Evolutionary conservation across 2,329 filamentous ascomycete genomes (phyloP).

Genomic region (Fusarium odoratissimum): DNA sequence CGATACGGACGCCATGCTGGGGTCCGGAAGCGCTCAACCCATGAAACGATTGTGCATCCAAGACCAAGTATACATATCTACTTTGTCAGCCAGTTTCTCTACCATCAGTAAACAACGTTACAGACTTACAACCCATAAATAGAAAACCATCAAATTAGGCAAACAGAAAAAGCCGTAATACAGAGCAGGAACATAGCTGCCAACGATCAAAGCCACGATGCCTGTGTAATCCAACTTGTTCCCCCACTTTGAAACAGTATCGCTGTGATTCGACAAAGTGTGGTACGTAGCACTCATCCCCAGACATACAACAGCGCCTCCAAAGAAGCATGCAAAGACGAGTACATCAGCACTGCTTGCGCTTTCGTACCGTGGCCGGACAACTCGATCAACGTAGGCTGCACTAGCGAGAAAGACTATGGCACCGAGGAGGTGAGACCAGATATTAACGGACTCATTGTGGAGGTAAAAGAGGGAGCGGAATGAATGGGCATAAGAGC

Average conservation of each 20-base stretch:
- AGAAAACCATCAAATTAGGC: constrained; percentile 72
- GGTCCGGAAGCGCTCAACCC: constrained; percentile 85
- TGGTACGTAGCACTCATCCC: constrained; percentile 90
- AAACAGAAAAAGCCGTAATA: constrained; percentile 87
- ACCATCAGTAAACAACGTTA: neutral
- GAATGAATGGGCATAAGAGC: constrained; percentile 60
- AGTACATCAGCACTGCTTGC: constrained; percentile 73
- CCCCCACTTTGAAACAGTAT: constrained; percentile 80
- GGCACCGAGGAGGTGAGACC: constrained; percentile 74
- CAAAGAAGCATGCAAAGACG: constrained; percentile 83
- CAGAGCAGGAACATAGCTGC: constrained; percentile 88
- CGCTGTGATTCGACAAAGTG: constrained; percentile 85
- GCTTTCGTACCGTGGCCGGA: constrained; percentile 73
- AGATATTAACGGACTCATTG: constrained; percentile 73
- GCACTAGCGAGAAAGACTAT: constrained; percentile 65
- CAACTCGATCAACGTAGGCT: constrained; percentile 64
- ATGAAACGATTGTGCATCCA: constrained; percentile 81
- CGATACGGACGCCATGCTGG: constrained; percentile 87
- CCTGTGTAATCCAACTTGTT: constrained; percentile 96
- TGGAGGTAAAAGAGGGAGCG: constrained; percentile 65
- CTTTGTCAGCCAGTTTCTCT: constrained; percentile 26
- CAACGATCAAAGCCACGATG: constrained; percentile 91
- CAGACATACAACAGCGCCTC: constrained; percentile 77
- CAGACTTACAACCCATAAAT: constrained; percentile 77
- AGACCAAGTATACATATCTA: constrained; percentile 82